phyloP scores from a whole-genome alignment of 2,329 filamentous ascomycete genomes.

The Penicillium rolfsii region DNA sequence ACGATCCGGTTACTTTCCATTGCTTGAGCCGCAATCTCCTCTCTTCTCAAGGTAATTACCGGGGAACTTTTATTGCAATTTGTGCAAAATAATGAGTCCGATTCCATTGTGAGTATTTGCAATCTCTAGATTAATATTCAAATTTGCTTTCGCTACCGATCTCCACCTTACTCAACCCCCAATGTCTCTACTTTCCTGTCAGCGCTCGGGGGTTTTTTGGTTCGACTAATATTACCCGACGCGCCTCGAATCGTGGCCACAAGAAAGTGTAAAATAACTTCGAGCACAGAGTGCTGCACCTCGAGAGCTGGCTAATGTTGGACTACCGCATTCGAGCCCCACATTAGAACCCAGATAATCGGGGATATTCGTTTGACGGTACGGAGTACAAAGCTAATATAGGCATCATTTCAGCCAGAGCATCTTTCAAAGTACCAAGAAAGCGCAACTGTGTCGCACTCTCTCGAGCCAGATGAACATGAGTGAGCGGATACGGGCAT shows the following conservation, averaged over 20 bases:
- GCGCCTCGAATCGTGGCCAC: no score
- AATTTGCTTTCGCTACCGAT: no score
- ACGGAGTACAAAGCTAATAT: not conserved
- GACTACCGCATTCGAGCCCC: not conserved
- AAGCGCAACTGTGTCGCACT: constrained; percentile 13
- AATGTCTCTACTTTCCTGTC: no score
- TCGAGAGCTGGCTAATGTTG: constrained; percentile 15
- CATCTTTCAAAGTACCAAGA: constrained; percentile 12
- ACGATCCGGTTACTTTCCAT: not conserved
- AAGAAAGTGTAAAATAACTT: not conserved
- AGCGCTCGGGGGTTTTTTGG: no score
- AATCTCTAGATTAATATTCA: no score
- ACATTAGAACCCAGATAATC: not conserved
- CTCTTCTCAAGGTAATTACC: not conserved
- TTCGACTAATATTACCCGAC: no score
- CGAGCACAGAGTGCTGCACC: constrained; percentile 15
- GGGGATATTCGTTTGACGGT: constrained; percentile 6
- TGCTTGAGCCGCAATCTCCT: not conserved
- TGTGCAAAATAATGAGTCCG: not conserved
- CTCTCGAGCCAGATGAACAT: constrained; percentile 18
- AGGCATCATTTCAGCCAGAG: constrained; percentile 5
- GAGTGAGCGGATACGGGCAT: constrained; percentile 7
- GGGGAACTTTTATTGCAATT: not conserved
- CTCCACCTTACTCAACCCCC: no score
- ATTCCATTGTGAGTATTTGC: not conserved